Percentiles rank a stretch among this genome's conserved stretches.
phyloP scores from a whole-genome alignment of 2,329 filamentous ascomycete species.

The Epichloe elymi region DNA sequence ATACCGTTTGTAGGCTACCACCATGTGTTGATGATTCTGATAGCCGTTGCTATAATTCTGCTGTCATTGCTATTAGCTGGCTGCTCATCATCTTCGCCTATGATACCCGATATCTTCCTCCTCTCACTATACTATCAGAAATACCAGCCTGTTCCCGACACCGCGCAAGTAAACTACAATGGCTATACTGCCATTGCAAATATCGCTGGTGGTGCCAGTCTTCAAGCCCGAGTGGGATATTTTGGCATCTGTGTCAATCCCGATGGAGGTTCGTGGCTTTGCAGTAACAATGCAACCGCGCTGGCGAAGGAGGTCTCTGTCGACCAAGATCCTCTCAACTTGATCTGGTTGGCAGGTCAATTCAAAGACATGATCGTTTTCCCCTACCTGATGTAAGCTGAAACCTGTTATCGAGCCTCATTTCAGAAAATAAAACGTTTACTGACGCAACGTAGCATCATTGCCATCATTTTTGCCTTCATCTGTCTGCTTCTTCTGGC shows the following conservation, averaged over 20 bases:
- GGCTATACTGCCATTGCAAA: slow-evolving; percentile 76
- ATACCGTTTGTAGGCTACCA: slow-evolving; percentile 60
- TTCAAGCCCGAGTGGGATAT: slow-evolving; percentile 90
- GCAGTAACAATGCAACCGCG: slow-evolving; percentile 92
- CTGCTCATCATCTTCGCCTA: slow-evolving; percentile 89
- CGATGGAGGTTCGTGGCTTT: slow-evolving; percentile 82
- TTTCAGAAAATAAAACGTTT: background rate
- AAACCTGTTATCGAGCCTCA: too few species aligned
- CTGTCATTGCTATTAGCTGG: slow-evolving; percentile 85
- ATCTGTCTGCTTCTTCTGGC: slow-evolving; percentile 88
- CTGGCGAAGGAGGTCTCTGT: slow-evolving; percentile 79
- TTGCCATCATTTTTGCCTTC: slow-evolving; percentile 95
- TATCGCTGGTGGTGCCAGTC: slow-evolving; percentile 70
- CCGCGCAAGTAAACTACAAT: slow-evolving; percentile 81
- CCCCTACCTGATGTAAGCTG: slow-evolving; percentile 77
- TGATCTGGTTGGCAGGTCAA: slow-evolving; percentile 92
- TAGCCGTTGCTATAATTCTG: slow-evolving; percentile 85
- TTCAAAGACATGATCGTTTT: slow-evolving; percentile 99
- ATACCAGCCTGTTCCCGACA: slow-evolving; percentile 70
- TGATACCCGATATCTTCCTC: slow-evolving; percentile 93
- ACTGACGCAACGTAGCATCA: slow-evolving; percentile 49
- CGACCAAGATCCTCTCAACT: slow-evolving; percentile 88
- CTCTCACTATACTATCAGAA: slow-evolving; percentile 93
- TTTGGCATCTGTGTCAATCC: slow-evolving; percentile 95
- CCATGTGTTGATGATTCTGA: slow-evolving; percentile 94